Conservation (phyloP, 306 rosid genomes). For the Phaseolus lunatus region DNA sequence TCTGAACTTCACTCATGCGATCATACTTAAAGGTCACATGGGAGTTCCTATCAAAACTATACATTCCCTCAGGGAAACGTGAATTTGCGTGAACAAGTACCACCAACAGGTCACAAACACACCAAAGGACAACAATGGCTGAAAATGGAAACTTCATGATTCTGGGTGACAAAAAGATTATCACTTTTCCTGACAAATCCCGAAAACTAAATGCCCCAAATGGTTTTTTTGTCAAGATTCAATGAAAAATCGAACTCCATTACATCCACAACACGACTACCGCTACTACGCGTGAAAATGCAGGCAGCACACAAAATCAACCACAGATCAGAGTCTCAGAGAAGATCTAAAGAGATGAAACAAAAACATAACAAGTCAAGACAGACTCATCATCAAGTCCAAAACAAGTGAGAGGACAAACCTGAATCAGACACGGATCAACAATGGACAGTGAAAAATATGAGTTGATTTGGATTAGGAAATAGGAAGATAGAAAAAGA, state of each 20-base stretch:
- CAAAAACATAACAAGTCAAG: slow-evolving; percentile 10
- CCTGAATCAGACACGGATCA: slow-evolving; percentile 47
- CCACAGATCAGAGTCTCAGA: slow-evolving; percentile 30
- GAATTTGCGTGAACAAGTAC: slow-evolving; percentile 53
- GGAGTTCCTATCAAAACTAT: slow-evolving; percentile 41
- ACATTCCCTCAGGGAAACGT: slow-evolving; percentile 50
- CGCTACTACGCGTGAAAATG: slow-evolving; percentile 30
- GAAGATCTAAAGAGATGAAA: slow-evolving; percentile 28
- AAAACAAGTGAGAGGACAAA: slow-evolving; percentile 36
- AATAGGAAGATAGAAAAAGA: not conserved
- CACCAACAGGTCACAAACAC: slow-evolving; percentile 52
- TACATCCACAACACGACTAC: slow-evolving; percentile 20
- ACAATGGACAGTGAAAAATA: not conserved
- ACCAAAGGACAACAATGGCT: slow-evolving; percentile 54
- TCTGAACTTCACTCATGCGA: slow-evolving; percentile 71
- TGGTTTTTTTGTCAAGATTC: slow-evolving; percentile 34
- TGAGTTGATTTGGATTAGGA: slow-evolving; percentile 30
- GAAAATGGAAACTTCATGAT: slow-evolving; percentile 63
- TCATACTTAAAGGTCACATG: slow-evolving; percentile 61
- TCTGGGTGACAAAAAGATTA: slow-evolving; percentile 32
- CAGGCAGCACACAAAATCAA: slow-evolving; percentile 27
- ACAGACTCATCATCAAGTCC: slow-evolving; percentile 5
- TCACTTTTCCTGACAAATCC: slow-evolving; percentile 4
- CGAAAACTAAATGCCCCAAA: slow-evolving; percentile 31
- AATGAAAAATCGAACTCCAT: slow-evolving; percentile 13